Evolutionary conservation across 768 basidiomycete genomes (phyloP).

Genomic region (Clathrus columnatus): DNA sequence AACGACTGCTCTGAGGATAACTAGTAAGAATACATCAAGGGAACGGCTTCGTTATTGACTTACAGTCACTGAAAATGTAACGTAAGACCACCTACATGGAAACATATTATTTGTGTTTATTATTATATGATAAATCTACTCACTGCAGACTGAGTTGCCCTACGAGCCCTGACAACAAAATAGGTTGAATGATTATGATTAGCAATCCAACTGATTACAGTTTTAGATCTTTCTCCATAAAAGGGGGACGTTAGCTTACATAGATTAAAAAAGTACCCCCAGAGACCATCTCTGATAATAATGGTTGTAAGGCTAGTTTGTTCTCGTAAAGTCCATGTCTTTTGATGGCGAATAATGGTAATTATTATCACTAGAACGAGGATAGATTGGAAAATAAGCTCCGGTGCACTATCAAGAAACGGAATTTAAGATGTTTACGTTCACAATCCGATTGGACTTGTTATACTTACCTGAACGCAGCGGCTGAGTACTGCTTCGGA

Average conservation of each 20-base stretch:
- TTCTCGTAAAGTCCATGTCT: background rate
- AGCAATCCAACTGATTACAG: background rate
- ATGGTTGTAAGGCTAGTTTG: background rate
- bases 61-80: too few relatives aligned
- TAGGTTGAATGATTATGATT: background rate
- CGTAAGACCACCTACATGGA: too few relatives aligned
- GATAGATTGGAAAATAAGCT: background rate
- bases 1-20: too few relatives aligned
- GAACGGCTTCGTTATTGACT: too few relatives aligned
- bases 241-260: background rate
- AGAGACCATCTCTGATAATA: background rate
- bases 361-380: background rate
- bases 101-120: too few relatives aligned
- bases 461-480: background rate
- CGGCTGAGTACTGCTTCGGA: too few relatives aligned
- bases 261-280: background rate
- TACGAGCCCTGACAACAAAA: background rate
- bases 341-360: background rate
- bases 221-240: background rate
- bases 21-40: too few relatives aligned
- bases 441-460: background rate
- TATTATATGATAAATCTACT: too few relatives aligned
- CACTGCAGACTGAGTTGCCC: background rate
- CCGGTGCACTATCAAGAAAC: background rate
- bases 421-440: background rate